These are phyloP conservation scores for Coemansia sp. DNA, from an alignment of 192 early-diverging fungal species.

Conservation along the genomic window DNA sequence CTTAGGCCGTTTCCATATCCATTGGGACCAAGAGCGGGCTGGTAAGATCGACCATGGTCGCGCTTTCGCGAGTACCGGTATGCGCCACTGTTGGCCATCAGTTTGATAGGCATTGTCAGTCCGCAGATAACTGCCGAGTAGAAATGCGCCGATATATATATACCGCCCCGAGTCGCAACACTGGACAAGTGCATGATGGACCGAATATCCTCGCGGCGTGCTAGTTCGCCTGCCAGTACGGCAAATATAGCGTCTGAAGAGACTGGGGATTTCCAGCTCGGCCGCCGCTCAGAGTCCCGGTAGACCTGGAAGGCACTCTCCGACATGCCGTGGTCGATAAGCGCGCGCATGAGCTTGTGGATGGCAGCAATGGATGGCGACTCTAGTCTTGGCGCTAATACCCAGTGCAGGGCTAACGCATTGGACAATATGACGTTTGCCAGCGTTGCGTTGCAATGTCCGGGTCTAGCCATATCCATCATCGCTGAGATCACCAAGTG, in stretches of 20 bases:
- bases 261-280: not conserved
- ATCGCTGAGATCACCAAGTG: slow-evolving; percentile 19
- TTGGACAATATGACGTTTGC: not conserved
- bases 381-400: slow-evolving; percentile 24
- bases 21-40: not conserved
- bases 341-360: slow-evolving; percentile 23
- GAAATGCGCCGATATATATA: slow-evolving; percentile 10
- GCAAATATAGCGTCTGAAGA: slow-evolving; percentile 20
- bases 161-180: not conserved
- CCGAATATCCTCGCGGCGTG: slow-evolving; percentile 17
- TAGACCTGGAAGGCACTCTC: slow-evolving; percentile 22
- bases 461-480: not conserved
- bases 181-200: slow-evolving; percentile 23
- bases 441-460: too few relatives aligned
- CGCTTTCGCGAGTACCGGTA: slow-evolving; percentile 5
- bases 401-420: slow-evolving; percentile 25
- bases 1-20: not conserved
- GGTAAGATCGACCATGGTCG: not conserved
- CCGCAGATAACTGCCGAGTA: slow-evolving; percentile 42
- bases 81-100: not conserved
- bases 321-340: slow-evolving; percentile 4
- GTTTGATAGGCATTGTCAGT: slow-evolving; percentile 8
- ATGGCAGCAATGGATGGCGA: slow-evolving; percentile 24
- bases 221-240: slow-evolving; percentile 21
- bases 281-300: slow-evolving; percentile 18